Conservation (phyloP, 176 grass and related monocot genomes). For the Pharus latifolius region DNA sequence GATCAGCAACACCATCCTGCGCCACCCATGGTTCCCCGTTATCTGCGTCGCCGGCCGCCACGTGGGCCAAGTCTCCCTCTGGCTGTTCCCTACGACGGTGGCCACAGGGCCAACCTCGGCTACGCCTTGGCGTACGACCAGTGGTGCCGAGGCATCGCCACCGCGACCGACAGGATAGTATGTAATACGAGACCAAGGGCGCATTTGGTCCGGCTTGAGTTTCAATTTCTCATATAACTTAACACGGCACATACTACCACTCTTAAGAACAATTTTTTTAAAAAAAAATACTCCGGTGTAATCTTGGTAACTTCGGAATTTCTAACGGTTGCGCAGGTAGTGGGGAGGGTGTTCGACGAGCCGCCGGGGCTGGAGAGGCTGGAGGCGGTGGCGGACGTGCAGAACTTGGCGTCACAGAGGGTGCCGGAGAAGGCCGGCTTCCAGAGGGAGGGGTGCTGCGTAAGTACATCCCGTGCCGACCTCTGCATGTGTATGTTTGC, state of each 20-base stretch:
- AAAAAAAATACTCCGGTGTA: too few species aligned
- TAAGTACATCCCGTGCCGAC: slow-evolving; percentile 10
- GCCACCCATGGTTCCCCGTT: slow-evolving; percentile 47
- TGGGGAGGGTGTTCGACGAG: slow-evolving; percentile 30
- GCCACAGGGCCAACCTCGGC: slow-evolving; percentile 39
- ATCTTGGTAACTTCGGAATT: too few species aligned
- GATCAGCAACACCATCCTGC: slow-evolving; percentile 28
- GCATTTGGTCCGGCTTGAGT: too few species aligned
- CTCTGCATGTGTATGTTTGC: too few species aligned
- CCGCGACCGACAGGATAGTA: slow-evolving; percentile 27
- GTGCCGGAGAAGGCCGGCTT: slow-evolving; percentile 57
- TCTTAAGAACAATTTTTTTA: too few species aligned
- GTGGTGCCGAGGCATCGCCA: slow-evolving; percentile 36
- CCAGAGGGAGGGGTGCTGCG: slow-evolving; percentile 38
- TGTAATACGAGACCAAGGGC: too few species aligned
- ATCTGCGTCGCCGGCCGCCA: slow-evolving; percentile 25
- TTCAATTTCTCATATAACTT: too few species aligned
- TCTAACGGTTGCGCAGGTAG: too few species aligned
- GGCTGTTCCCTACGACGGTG: slow-evolving; percentile 29
- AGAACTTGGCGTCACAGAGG: slow-evolving; percentile 37
- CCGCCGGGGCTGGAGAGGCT: slow-evolving; percentile 38
- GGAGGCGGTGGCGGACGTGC: slow-evolving; percentile 38
- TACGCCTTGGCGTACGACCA: slow-evolving; percentile 29
- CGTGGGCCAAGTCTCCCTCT: slow-evolving; percentile 43
- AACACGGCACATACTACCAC: too few species aligned